Base-by-base conservation (phyloP, 2,329 filamentous ascomycete genomes). In the Lecanoromycetidae sp. region DNA sequence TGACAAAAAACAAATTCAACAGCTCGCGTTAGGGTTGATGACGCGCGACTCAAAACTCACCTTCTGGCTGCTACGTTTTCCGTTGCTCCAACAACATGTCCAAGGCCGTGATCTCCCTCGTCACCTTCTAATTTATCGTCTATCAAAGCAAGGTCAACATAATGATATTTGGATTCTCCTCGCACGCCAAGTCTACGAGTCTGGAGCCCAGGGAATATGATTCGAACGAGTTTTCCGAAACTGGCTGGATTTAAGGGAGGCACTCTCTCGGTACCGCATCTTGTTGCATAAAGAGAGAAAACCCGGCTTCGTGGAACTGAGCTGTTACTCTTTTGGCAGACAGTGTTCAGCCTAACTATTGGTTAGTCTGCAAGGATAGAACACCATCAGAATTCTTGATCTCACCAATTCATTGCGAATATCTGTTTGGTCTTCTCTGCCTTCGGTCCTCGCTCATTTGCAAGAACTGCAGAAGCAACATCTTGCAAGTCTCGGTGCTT, bases 161-260 rank as follows among this genome's bases (percentile, higher is more conserved):
- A 98, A 65, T 98, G 91, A 63, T 98, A 98, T 63, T 98, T 98
- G 12, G 91, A 98, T 67, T 96, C 90, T 54, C 91, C 91, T 44
- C 91, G 80, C 38, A 96, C 88, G 53, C 91, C 91, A 10, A 98
- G 72, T 54, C 91, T 78, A 50, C 91, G 77, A 26, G 91, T 98
- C 66, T 94, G 90, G 19, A 98, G 81, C 34, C 88, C 90, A 0
- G 91, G 90, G 57, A 96, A 98, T 43, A 98, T 83, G 32, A 98
- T 90, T 26, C 91, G 80, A 27, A 98, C 91, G 35, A 98, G 77
- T 65, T 98, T 98, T 48, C 91, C 91, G 65, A 98, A 98, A 23
- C 90, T 96, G 8, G 91, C 91, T 34, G 91, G 91, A 60, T 98
- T 98, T 48, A 98, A 68, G 8, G 94, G 88, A 0, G 91, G 93